Base-by-base conservation (phyloP, 1,139 yeast genomes). In the Taphrina populina region DNA sequence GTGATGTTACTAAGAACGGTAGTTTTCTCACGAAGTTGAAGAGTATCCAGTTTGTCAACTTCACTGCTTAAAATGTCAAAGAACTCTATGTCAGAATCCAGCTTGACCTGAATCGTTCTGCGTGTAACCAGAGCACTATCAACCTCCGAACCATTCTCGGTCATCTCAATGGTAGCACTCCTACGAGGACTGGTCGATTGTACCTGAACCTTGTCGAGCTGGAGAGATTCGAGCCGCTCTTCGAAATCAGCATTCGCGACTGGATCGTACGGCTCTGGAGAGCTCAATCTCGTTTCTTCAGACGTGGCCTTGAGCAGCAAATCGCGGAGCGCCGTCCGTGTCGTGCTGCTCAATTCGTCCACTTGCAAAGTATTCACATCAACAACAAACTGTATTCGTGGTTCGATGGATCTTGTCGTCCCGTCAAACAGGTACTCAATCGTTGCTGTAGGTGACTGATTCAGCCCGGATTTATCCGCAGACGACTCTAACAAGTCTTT, bases 51-150 rank as follows among this genome's bases (percentile, higher is more conserved):
- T 35, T 66, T 74, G 37, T 75, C 74, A 47, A 84, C 70, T 65
- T 81, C 87, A 37, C 74, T 73, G 46, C 81, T 77, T 52, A 82
- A 71, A 74, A 80, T 77, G 52, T 72, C 73, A 65, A 83, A 82
- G 65, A 84, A 83, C 59, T 76, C 76, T 2, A 72, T 64, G 58
- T 77, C 78, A 35, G 72, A 70, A 33, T 70, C 66, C 24, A 73
- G 59, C 19, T 65, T 64, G 33, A 73, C 66, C 30, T 66, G 71
- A 10, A 73, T 60, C n/a, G 59, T 58, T n/a, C n/a, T n/a, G n/a
- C n/a, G n/a, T 29, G 52, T 61, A 8, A 37, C 27, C 27, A 34
- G 52, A 20, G 34, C 21, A 26, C 6, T 5, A 13, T 27, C 23
- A 5, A 4, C 20, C 8, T 27, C 34, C 7, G 30, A 27, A n/a